These are phyloP conservation scores for Russula vinacea DNA, from an alignment of 768 basidiomycete genomes.

Conservation along the genomic window DNA sequence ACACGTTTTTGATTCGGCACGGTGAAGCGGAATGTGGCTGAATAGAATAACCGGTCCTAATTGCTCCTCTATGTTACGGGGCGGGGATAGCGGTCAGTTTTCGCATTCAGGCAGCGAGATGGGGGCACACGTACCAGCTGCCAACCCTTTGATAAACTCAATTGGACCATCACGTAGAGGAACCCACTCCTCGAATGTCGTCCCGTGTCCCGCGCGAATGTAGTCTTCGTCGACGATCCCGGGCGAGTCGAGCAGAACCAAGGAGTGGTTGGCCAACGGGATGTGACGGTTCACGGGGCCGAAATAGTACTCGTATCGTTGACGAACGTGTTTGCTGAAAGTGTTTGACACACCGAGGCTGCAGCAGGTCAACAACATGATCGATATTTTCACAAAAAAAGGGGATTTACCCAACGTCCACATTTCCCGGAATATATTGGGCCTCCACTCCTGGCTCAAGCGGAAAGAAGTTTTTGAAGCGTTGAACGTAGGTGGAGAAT, in stretches of 20 bases:
- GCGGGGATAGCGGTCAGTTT: background rate
- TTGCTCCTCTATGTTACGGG: slow-evolving; percentile 22
- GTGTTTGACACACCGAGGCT: slow-evolving; percentile 24
- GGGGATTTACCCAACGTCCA: slow-evolving; percentile 68
- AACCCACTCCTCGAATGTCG: slow-evolving; percentile 54
- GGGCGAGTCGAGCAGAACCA: slow-evolving; percentile 72
- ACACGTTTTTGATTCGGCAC: slow-evolving; percentile 70
- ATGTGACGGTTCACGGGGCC: slow-evolving; percentile 66
- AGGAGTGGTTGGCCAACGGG: slow-evolving; percentile 62
- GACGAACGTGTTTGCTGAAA: slow-evolving; percentile 43
- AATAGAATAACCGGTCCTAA: slow-evolving; percentile 61
- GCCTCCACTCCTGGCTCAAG: slow-evolving; percentile 45
- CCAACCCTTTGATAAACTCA: slow-evolving; percentile 53
- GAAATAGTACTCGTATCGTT: slow-evolving; percentile 58
- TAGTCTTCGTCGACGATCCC: slow-evolving; percentile 84
- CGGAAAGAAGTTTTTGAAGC: slow-evolving; percentile 70
- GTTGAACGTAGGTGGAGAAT: slow-evolving; percentile 64
- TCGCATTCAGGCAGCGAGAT: background rate
- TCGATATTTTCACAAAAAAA: background rate
- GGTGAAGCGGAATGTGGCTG: slow-evolving; percentile 80
- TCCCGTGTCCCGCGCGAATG: slow-evolving; percentile 49
- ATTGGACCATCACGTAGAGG: slow-evolving; percentile 54
- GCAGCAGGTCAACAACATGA: background rate
- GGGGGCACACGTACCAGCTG: slow-evolving; percentile 35
- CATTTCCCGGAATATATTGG: slow-evolving; percentile 84